Evolutionary conservation across 1,139 yeast genomes (phyloP), one percentile per base, ranked within the genome.

Genomic region (Kurtzmaniella quercitrusa): DNA sequence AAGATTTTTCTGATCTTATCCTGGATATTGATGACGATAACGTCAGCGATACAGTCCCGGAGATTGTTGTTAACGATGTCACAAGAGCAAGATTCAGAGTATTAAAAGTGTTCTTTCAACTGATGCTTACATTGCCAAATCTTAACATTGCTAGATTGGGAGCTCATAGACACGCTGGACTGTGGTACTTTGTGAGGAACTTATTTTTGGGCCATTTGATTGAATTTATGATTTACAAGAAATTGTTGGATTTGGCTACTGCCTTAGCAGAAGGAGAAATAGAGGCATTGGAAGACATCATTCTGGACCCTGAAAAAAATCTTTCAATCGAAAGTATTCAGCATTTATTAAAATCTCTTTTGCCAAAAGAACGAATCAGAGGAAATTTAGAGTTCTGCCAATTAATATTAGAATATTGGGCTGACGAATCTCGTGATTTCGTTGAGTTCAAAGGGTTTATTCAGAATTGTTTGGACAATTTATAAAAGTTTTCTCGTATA

Each of bases 131-230:
- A 3, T 45, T 60, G 33, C 68, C 75, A 4, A 68, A 69, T 47
- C 50, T 68, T 36, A 59, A 60, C 44, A 62, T 70, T 33, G 74
- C 74, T 1, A 66, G 65, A 42, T 49, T 70, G 34, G 66, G 66
- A 3, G 65, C 62, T 15, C 71, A 68, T 50, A 60, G 76, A 48
- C 76, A 69, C 50, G 70, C 73, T 1, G 75, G 76, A 0, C 65
- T 63, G 54, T 70, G 75, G 75, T 70, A 61, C 49, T 68, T 65
- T 47, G 48, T 70, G 43, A 53, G 76, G 40, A 69, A 67, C 65
- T 58, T 56, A 59, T 66, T 75, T 54, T 54, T 69, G 47, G 68
- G 73, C 7, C 62, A 73, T 55, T 53, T 66, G 48, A 46, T 68
- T 59, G 62, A 68, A 62, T 67, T 62, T 53, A 45, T 73, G 51